Evolutionary conservation across 202 grass and related monocot species (phyloP), one percentile per base, ranked within the genome.

Genomic region (Panicum virgatum): DNA sequence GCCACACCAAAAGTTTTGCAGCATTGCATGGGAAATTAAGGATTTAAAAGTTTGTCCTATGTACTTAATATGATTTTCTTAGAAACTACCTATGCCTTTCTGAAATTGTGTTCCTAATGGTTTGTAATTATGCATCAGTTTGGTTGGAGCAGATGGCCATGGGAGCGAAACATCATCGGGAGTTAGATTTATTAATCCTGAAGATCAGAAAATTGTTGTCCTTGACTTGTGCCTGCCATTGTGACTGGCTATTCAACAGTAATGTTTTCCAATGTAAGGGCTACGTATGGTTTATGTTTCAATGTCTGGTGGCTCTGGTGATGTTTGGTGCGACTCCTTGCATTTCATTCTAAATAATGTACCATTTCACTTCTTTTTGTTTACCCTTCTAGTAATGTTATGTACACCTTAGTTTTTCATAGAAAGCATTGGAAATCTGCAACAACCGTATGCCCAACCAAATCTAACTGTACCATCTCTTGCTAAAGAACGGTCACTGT

Each of bases 331-430:
- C 79, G 69, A 75, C 9, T 5, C 48, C 12, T 81, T 69, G 25
- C 37, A 50, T 62, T 81, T 52, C 3, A 32, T 70, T 57, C 83
- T 40, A 75, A 86, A 86, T 83, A 86, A 86, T 78, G 44, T 73
- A 73, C 16, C 29, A 6, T 79, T 69, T 79, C 12, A 25, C 39
- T 72, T 46, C 0, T 69, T 83, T 23, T 36, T 42, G 13, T 59
- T 85, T 51, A 14, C 72, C n/a, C 54, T 48, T 89, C 13, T 77
- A 47, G 45, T 11, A 15, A 48, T 30, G 3, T 56, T 74, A 14
- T 51, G 43, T 62, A 53, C 61, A 42, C 66, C 29, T 12, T 51
- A 42, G 30, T 40, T 75, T 48, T 29, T 53, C 19, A 64, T 70
- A 56, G 53, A 56, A 66, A 30, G 48, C 37, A 43, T 44, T 70